Evolutionary conservation across 805 yeast genomes (phyloP).

Genomic region (Saturnispora bothae): DNA sequence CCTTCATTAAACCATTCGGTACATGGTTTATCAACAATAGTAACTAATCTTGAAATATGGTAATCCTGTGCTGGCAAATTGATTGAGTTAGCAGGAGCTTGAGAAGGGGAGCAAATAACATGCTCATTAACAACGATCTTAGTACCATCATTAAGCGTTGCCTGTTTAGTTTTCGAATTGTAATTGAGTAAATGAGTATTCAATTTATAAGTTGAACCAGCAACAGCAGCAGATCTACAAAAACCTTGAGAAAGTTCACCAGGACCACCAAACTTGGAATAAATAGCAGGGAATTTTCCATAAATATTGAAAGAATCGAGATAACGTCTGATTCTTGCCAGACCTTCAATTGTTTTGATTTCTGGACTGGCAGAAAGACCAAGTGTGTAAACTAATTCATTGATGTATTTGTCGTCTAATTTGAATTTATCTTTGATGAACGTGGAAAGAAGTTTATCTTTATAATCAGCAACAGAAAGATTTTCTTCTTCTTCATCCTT

Average conservation of each 20-base stretch:
- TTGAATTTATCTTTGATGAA: slow-evolving; percentile 60
- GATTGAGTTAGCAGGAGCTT: slow-evolving; percentile 34
- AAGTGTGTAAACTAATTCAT: slow-evolving; percentile 76
- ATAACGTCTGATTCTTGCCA: slow-evolving; percentile 75
- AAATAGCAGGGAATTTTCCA: slow-evolving; percentile 88
- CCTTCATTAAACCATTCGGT: slow-evolving; percentile 83
- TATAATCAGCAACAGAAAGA: slow-evolving; percentile 32
- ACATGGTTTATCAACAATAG: slow-evolving; percentile 79
- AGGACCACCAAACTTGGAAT: slow-evolving; percentile 89
- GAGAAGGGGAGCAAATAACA: slow-evolving; percentile 67
- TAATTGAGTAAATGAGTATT: slow-evolving; percentile 54
- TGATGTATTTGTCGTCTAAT: slow-evolving; percentile 61
- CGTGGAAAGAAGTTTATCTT: slow-evolving; percentile 42
- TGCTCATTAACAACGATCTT: slow-evolving; percentile 68
- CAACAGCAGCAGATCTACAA: slow-evolving; percentile 96
- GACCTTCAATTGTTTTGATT: slow-evolving; percentile 61
- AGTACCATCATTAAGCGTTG: slow-evolving; percentile 67
- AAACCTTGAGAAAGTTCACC: slow-evolving; percentile 96
- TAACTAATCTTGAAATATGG: slow-evolving; percentile 64
- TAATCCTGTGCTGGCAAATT: slow-evolving; percentile 36
- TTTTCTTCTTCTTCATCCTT: slow-evolving; percentile 35
- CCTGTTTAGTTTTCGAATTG: slow-evolving; percentile 58
- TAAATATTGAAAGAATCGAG: slow-evolving; percentile 79
- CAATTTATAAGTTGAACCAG: slow-evolving; percentile 87
- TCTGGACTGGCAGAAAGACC: slow-evolving; percentile 61